Percentiles rank a stretch among this genome's conserved stretches.
phyloP scores from a whole-genome alignment of 2,329 filamentous ascomycete genomes.

The Ilyonectria sp. region DNA sequence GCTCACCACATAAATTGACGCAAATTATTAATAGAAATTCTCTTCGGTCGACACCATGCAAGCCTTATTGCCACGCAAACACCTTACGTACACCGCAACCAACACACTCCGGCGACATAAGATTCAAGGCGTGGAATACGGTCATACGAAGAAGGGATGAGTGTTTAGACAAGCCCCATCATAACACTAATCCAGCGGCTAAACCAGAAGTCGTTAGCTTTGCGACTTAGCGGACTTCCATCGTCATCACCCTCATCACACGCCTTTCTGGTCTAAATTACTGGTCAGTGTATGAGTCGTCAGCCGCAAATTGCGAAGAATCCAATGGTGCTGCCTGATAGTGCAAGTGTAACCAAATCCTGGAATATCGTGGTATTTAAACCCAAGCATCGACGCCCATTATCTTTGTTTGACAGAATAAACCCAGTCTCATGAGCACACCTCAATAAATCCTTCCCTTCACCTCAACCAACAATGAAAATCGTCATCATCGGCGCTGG shows the following conservation, averaged over 20 bases:
- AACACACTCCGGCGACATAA: neutral
- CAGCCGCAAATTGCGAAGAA: neutral
- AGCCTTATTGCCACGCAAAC: constrained; percentile 1
- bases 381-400: neutral
- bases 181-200: neutral
- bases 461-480: constrained; percentile 35
- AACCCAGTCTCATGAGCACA: neutral
- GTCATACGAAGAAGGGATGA: neutral
- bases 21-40: neutral
- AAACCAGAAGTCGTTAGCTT: constrained; percentile 28
- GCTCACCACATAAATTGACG: neutral
- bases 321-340: constrained; percentile 9
- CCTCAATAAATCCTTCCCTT: neutral
- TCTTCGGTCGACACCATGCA: neutral
- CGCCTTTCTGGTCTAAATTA: too few species aligned
- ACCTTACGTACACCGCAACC: neutral
- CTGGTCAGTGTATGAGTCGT: neutral
- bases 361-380: constrained; percentile 8
- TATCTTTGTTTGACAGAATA: neutral
- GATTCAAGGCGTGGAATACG: neutral
- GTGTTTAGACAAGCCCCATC: neutral
- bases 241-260: too few species aligned
- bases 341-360: neutral
- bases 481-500: constrained; percentile 46
- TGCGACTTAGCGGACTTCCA: constrained; percentile 21